Conservation (phyloP, 164 flowering plant genomes). For the Piper betle region DNA sequence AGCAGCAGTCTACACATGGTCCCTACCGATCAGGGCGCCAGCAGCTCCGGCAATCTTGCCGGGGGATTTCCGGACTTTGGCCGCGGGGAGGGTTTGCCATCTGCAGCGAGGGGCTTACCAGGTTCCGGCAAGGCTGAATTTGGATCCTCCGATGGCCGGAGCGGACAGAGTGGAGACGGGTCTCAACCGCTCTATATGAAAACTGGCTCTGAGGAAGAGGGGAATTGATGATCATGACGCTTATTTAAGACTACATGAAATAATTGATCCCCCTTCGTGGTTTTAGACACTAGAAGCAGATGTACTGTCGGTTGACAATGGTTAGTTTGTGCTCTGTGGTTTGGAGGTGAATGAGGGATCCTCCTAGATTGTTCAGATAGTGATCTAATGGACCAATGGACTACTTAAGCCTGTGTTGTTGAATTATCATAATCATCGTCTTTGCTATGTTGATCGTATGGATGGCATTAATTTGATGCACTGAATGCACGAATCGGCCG, state of each 20-base stretch:
- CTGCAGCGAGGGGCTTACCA: constrained; percentile 20
- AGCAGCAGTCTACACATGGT: constrained; percentile 63
- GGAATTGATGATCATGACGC: constrained; percentile 22
- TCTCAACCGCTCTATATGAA: constrained; percentile 65
- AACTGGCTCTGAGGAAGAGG: constrained; percentile 36
- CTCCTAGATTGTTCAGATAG: too few relatives aligned
- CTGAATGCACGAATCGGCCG: too few relatives aligned
- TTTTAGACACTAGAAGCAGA: not conserved
- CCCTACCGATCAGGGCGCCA: constrained; percentile 42
- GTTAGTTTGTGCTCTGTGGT: too few relatives aligned
- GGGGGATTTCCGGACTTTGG: constrained; percentile 56
- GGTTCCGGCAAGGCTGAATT: constrained; percentile 55
- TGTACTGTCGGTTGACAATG: too few relatives aligned
- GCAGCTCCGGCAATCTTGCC: constrained; percentile 14
- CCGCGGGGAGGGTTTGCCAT: constrained; percentile 33
- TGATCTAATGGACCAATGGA: too few relatives aligned
- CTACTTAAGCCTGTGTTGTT: too few relatives aligned
- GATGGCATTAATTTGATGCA: too few relatives aligned
- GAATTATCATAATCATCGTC: too few relatives aligned
- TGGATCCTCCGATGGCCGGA: constrained; percentile 43
- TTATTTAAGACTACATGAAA: too few relatives aligned
- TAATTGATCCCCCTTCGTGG: not conserved
- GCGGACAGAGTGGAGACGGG: constrained; percentile 33
- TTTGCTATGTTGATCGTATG: too few relatives aligned
- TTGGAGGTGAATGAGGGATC: too few relatives aligned